phyloP scores from a whole-genome alignment of 2,329 filamentous ascomycete species.

The Orbilia javanica region DNA sequence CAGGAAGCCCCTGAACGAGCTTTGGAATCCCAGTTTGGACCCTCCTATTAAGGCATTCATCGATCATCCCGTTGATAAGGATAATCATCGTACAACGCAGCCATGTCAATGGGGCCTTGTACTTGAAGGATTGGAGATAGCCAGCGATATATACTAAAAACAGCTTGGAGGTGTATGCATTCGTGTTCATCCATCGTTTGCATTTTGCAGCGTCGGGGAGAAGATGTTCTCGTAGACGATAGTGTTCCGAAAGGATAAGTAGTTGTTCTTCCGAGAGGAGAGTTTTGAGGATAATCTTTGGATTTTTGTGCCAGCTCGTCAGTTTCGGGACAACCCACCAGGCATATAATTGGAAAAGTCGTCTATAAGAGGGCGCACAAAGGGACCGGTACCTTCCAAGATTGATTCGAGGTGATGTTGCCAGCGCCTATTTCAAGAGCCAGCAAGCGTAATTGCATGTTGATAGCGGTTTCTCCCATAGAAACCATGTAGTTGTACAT shows the following conservation, averaged over 20 bases:
- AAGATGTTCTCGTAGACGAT: constrained; percentile 11
- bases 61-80: constrained; percentile 23
- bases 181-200: neutral
- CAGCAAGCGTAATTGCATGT: neutral
- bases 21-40: constrained; percentile 3
- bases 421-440: neutral
- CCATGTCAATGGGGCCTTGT: neutral
- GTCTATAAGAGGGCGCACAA: no score
- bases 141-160: constrained; percentile 10
- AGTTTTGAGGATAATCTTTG: constrained; percentile 3
- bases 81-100: neutral
- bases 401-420: neutral
- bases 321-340: no score
- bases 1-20: neutral
- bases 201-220: neutral
- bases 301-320: neutral
- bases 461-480: neutral
- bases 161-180: neutral
- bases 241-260: constrained; percentile 19
- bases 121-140: neutral
- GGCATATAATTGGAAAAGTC: no score
- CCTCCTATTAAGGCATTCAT: neutral
- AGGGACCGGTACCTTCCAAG: constrained; percentile 3
- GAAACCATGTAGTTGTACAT: neutral
- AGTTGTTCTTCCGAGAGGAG: constrained; percentile 11